phyloP scores from a whole-genome alignment of 2,329 filamentous ascomycete genomes.

The Epichloe hybrida region DNA sequence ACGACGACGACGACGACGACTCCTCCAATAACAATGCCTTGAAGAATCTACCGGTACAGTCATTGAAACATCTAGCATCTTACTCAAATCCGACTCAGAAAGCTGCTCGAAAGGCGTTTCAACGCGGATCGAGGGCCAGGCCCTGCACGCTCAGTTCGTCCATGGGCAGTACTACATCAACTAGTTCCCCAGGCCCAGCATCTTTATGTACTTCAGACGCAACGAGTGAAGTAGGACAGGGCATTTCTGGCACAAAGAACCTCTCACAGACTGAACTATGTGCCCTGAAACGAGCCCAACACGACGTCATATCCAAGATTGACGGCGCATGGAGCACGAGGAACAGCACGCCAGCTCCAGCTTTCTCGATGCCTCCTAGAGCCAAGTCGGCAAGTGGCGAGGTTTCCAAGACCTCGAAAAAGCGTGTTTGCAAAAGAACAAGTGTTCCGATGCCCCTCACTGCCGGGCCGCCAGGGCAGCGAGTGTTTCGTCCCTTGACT shows the following conservation, averaged over 20 bases:
- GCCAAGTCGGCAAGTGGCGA: conserved; percentile 1
- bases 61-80: conserved; percentile 39
- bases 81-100: conserved; percentile 42
- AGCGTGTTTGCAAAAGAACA: conserved; percentile 24
- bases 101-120: conserved; percentile 33
- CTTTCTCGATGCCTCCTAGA: not conserved
- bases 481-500: conserved; percentile 32
- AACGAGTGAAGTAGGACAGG: not conserved
- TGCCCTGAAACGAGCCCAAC: not conserved
- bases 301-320: conserved; percentile 1
- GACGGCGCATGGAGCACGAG: conserved; percentile 1
- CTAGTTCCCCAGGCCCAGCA: not conserved
- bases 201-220: not conserved
- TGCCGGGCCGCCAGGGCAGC: conserved; percentile 40
- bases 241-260: not conserved
- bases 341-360: not conserved
- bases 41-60: conserved; percentile 30
- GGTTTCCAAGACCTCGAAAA: not conserved
- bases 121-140: conserved; percentile 16
- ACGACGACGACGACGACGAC: conserved; percentile 13
- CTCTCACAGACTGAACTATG: not conserved
- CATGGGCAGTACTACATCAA: not conserved
- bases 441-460: conserved; percentile 33
- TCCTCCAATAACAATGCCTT: conserved; percentile 17
- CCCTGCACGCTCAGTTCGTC: conserved; percentile 4